A percentile compares a stretch with the other conserved stretches of the same genome.
Conservation (phyloP, 75 land plant genomes). For the Picea sitchensis region DNA sequence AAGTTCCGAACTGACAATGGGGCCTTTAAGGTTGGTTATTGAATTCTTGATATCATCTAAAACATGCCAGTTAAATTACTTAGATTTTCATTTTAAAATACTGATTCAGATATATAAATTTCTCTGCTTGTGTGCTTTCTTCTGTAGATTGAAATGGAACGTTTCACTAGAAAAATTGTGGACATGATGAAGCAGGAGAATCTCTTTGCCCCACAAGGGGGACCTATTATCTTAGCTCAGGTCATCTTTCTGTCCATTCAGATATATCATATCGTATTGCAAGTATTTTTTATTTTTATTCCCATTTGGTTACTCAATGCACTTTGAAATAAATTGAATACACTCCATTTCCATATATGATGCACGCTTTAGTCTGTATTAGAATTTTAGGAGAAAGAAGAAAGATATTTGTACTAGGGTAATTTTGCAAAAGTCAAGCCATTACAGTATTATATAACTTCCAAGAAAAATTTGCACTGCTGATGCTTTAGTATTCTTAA, state of each 20-base stretch:
- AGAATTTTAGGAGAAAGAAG: too few species aligned
- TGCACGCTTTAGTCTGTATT: too few species aligned
- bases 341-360: too few species aligned
- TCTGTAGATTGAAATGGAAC: slow-evolving; percentile 51
- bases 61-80: neutral
- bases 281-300: too few species aligned
- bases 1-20: slow-evolving; percentile 64
- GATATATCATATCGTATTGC: too few species aligned
- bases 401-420: too few species aligned
- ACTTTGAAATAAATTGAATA: too few species aligned
- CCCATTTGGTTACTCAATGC: too few species aligned
- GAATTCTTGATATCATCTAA: neutral
- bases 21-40: slow-evolving; percentile 51
- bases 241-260: slow-evolving; percentile 12
- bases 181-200: slow-evolving; percentile 57
- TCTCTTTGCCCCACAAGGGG: slow-evolving; percentile 71
- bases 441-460: too few species aligned
- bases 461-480: too few species aligned
- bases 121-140: slow-evolving; percentile 11
- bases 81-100: neutral
- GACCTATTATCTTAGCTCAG: slow-evolving; percentile 73
- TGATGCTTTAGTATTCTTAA: too few species aligned
- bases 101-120: neutral
- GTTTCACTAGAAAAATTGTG: slow-evolving; percentile 60
- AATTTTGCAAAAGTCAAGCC: too few species aligned